Evolutionary conservation across 2,329 filamentous ascomycete species (phyloP), one percentile per base, ranked within the genome.

Genomic region (Beauveria rudraprayagi): DNA sequence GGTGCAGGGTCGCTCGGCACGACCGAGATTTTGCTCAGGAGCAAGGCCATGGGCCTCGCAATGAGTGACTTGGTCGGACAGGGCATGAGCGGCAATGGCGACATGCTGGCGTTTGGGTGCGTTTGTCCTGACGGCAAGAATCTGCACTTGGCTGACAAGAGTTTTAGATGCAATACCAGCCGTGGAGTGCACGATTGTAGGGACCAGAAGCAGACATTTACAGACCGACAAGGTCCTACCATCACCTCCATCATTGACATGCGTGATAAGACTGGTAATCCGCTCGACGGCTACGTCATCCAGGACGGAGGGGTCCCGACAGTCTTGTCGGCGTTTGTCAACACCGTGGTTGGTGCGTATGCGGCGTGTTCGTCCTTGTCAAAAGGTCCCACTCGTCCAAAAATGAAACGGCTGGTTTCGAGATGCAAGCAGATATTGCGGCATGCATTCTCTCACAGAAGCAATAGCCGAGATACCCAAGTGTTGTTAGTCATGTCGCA

Each of bases 401-500:
- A 14, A 19, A 30, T 55, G 22, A 44, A 28, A 19, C 8, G 8
- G 2, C 3, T 28, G 10, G 16, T 44, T n/a, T 55, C 52, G 8
- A 43, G 5, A 24, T 55, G 41, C 24, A 56, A 47, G 54, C 16
- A 44, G 37, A 22, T 28, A n/a, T 19, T 56, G n/a, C 43, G 16
- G 19, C 40, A 75, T 83, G 68, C 81, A 81, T 8, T 55, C 57
- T 59, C 26, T 59, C 63, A 1, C 57, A 43, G 14, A 67, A 65
- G 44, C 48, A 63, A 0, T 57, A 62, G 44, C 53, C 41, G 44
- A 19, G 37, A 30, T 69, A 89, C 84, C 0, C 82, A 86, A 62
- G 78, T 85, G 0, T 89, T 87, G 68, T 76, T 89, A 4, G 77
- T 88, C 67, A 87, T 88, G 84, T 83, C 81, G 1, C 85, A 88